Evolutionary conservation across 2,329 filamentous ascomycete species (phyloP).

Genomic region (Trichoderma sp.): DNA sequence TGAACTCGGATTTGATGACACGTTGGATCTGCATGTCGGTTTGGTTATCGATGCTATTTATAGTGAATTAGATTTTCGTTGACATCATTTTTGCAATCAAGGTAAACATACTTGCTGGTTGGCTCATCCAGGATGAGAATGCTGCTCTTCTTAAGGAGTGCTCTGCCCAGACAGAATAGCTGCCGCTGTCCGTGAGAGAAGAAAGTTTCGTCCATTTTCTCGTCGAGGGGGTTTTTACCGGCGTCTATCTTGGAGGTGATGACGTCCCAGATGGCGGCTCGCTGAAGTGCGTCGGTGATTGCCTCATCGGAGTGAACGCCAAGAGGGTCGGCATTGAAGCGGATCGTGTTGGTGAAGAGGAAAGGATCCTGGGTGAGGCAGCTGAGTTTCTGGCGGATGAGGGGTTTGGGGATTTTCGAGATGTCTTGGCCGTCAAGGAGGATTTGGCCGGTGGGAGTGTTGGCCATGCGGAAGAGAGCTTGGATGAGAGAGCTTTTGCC

Average conservation of each 20-base stretch:
- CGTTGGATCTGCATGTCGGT: conserved; percentile 37
- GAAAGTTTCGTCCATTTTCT: conserved; percentile 41
- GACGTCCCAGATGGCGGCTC: conserved; percentile 49
- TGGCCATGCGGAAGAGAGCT: conserved; percentile 51
- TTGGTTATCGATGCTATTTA: conserved; percentile 34
- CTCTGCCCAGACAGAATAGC: conserved; percentile 38
- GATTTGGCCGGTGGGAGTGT: conserved; percentile 47
- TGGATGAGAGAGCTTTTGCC: conserved; percentile 45
- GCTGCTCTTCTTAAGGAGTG: conserved; percentile 34
- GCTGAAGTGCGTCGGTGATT: conserved; percentile 48
- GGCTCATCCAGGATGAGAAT: conserved; percentile 43
- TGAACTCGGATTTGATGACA: conserved; percentile 36
- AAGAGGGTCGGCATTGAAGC: conserved; percentile 53
- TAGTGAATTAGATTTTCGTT: background rate
- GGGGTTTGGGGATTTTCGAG: conserved; percentile 31
- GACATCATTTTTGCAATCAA: background rate
- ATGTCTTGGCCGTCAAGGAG: conserved; percentile 49
- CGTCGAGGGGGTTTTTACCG: conserved; percentile 34
- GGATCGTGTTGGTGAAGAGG: conserved; percentile 51
- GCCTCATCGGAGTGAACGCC: conserved; percentile 41
- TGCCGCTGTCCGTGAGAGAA: conserved; percentile 40
- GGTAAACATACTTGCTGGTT: conserved; percentile 39
- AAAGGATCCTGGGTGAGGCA: conserved; percentile 56
- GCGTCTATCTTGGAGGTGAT: conserved; percentile 44
- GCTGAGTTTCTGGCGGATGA: conserved; percentile 42